Percentiles rank a stretch among this genome's conserved stretches.
Evolutionary conservation across 148 eudicot species (phyloP).

Genomic region (Amaranthus hypochondriacus): DNA sequence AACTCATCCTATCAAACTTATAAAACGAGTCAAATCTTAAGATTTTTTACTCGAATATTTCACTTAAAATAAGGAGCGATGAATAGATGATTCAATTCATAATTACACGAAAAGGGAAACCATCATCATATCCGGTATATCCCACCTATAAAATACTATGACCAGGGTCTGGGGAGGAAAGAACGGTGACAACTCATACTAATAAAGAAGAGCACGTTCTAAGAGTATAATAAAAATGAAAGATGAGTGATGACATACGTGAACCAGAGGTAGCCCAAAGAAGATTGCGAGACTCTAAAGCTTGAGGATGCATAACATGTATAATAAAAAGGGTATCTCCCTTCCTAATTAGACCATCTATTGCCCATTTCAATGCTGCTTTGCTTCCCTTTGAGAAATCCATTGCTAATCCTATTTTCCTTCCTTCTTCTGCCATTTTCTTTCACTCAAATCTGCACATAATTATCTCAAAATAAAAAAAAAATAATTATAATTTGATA

Average conservation of each 20-base stretch:
- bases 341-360: slow-evolving; percentile 21
- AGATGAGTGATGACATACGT: slow-evolving; percentile 25
- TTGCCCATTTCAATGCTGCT: slow-evolving; percentile 45
- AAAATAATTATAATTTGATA: background rate
- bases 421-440: slow-evolving; percentile 15
- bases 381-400: slow-evolving; percentile 50
- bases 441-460: background rate
- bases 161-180: no score
- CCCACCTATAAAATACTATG: no score
- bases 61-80: no score
- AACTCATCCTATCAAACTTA: no score
- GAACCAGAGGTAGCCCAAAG: slow-evolving; percentile 39
- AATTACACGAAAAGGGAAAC: no score
- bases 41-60: no score
- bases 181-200: no score
- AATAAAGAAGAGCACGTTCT: background rate
- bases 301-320: slow-evolving; percentile 25
- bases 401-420: slow-evolving; percentile 40
- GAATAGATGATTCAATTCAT: no score
- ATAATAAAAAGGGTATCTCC: slow-evolving; percentile 29
- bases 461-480: background rate
- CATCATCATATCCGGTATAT: no score
- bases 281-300: slow-evolving; percentile 35
- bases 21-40: no score
- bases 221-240: background rate